phyloP scores from a whole-genome alignment of 192 early-diverging fungal species.

The Umbelopsis ramanniana region DNA sequence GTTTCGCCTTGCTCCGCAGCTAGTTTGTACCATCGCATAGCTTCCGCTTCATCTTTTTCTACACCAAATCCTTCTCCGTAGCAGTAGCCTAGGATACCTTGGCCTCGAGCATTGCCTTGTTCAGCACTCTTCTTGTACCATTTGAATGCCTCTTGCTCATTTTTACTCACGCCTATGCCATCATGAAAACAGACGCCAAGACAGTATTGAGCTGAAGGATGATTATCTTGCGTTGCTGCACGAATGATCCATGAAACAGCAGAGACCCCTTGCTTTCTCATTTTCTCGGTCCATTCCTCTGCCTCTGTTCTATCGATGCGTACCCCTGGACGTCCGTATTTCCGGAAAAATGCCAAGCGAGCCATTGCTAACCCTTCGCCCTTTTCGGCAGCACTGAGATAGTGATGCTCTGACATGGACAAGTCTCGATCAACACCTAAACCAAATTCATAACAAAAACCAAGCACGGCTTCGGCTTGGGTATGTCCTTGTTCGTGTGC shows the following conservation, averaged over 20 bases:
- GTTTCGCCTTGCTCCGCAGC: constrained; percentile 59
- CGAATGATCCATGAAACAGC: constrained; percentile 67
- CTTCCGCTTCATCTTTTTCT: constrained; percentile 64
- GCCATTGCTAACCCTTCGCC: constrained; percentile 68
- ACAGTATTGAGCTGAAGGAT: constrained; percentile 67
- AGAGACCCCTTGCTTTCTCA: constrained; percentile 54
- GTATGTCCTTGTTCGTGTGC: constrained; percentile 51
- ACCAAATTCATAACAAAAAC: constrained; percentile 88
- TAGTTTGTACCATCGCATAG: constrained; percentile 65
- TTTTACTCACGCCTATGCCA: constrained; percentile 71
- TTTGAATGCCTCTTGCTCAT: constrained; percentile 68
- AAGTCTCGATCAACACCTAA: constrained; percentile 69
- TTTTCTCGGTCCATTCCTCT: constrained; percentile 74
- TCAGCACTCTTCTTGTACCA: constrained; percentile 73
- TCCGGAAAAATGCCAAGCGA: constrained; percentile 76
- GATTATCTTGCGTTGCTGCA: constrained; percentile 60
- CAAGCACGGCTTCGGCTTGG: constrained; percentile 66
- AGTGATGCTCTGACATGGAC: constrained; percentile 65
- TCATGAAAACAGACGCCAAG: constrained; percentile 82
- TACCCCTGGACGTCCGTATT: constrained; percentile 80
- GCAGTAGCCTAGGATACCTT: constrained; percentile 76
- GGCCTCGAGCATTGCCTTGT: constrained; percentile 62
- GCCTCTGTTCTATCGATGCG: constrained; percentile 80
- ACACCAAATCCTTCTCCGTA: constrained; percentile 78
- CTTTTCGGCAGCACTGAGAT: constrained; percentile 63